Evolutionary conservation across 2,329 filamentous ascomycete species (phyloP), one percentile per base, ranked within the genome.

Genomic region (Fusarium graminum): DNA sequence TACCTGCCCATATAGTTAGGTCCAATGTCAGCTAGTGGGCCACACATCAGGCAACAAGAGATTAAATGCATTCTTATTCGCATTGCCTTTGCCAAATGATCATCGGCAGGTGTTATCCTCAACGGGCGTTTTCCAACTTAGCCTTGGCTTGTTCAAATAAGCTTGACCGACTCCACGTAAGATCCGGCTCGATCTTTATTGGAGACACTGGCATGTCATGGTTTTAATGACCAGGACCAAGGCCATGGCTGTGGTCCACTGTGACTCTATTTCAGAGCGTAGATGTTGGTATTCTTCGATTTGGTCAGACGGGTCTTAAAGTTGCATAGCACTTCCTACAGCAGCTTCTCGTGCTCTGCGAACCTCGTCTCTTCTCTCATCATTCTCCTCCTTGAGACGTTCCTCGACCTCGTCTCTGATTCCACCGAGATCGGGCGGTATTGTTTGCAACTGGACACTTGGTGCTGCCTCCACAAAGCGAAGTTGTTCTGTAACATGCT

Each of bases 381-480:
- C 85, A 16, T 80, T 81, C 74, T 90, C 86, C 71, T 92, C 90
- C 69, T 86, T 87, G 46, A 92, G 77, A 65, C 85, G 81, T 52
- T 86, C 84, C 72, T 94, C 91, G 1, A 92, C 86, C 53, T 92
- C 86, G 57, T 90, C 87, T 66, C 91, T 82, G 12, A 92, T 83
- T 40, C 83, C 87, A 17, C 85, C 83, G 8, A 95, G 83, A 73
- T 94, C 92, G 1, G 92, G 90, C 11, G 92, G 93, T 52, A 97
- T 91, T 42, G 88, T 85, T 69, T 88, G 87, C 79, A 93, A 91
- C 77, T 97, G 93, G 28, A 97, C 92, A 72, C 93, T 97, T 1
- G 95, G 95, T 9, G 93, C 92, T 36, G 89, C 86, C 73, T 92
- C 85, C 51, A 98, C 88, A 75, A 97, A 97, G 26, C 92, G 86